These are phyloP conservation scores for Cyclocybe cylindracea DNA, from an alignment of 768 basidiomycete genomes.

Conservation along the genomic window DNA sequence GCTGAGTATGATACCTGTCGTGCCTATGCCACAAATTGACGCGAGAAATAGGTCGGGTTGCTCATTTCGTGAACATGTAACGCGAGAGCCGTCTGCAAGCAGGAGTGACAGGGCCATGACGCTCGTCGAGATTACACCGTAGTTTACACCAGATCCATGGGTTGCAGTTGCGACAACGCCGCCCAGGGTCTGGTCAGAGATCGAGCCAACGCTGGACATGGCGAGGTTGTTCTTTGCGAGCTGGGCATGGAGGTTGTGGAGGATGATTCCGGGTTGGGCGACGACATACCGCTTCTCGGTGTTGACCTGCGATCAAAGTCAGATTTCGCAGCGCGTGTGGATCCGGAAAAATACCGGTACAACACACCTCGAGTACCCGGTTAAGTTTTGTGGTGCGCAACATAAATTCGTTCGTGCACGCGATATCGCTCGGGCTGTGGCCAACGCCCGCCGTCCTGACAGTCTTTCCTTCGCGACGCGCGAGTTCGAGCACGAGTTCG, in stretches of 20 bases:
- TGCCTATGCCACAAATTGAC: slow-evolving; percentile 87
- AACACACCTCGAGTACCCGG: slow-evolving; percentile 73
- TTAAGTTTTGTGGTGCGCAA: slow-evolving; percentile 75
- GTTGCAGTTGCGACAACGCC: slow-evolving; percentile 94
- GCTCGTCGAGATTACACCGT: slow-evolving; percentile 79
- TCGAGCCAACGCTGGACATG: slow-evolving; percentile 92
- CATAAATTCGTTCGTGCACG: slow-evolving; percentile 88
- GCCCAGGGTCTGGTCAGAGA: slow-evolving; percentile 93
- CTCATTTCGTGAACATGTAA: slow-evolving; percentile 64
- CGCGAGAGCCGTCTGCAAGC: slow-evolving; percentile 71
- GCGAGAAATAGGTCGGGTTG: slow-evolving; percentile 82
- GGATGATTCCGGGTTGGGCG: slow-evolving; percentile 78
- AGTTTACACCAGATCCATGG: slow-evolving; percentile 86
- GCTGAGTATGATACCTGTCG: slow-evolving; percentile 84
- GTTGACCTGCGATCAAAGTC: slow-evolving; percentile 56
- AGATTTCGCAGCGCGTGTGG: neutral
- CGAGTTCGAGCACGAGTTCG: slow-evolving; percentile 76
- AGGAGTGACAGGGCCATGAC: slow-evolving; percentile 77
- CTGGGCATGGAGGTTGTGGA: slow-evolving; percentile 68
- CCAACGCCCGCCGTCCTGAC: slow-evolving; percentile 88
- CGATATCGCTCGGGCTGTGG: slow-evolving; percentile 92
- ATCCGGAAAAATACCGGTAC: slow-evolving; percentile 13
- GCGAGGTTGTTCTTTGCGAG: slow-evolving; percentile 73
- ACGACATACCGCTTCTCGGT: slow-evolving; percentile 63
- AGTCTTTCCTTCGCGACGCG: slow-evolving; percentile 65